Evolutionary conservation across 1,284 basidiomycete species (phyloP), one percentile per base, ranked within the genome.

Genomic region (Sparassis latifolia): DNA sequence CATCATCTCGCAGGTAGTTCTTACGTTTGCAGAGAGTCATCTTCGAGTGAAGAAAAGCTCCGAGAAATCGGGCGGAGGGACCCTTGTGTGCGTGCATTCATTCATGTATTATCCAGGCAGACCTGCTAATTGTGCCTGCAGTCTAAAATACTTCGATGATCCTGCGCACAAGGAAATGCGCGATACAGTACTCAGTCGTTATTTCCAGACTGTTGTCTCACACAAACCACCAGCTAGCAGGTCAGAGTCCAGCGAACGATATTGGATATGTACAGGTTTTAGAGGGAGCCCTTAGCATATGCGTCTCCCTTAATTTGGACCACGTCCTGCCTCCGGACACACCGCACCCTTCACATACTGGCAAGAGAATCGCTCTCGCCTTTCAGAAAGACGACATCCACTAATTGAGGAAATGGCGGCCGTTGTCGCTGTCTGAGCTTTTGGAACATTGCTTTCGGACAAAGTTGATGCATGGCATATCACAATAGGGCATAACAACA

Each of bases 61-160:
- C 42, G 74, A 57, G 30, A 62, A 73, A 41, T 60, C 52, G 39
- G 67, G 65, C 33, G 84, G 81, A 0, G 87, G 86, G 1, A 79
- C 76, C 29, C 66, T 90, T 9, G 64, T 90, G 87, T 89, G 60
- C 55, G 84, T 76, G 5, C 35, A n/a, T 33, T 30, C 38, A 52
- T 39, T 50, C 33, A 33, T 20, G 28, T 20, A 20, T 20, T 20
- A 20, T 20, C 20, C 20, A 20, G 20, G 20, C 20, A 20, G 20
- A 20, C 20, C 20, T 20, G 20, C 20, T 20, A 20, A 20, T 20
- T 20, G 20, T 20, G 20, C 12, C 10, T 35, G 7, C 56, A 90
- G 87, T 30, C 69, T 91, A 54, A 91, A 91, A 55, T 80, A 88
- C 61, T 91, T 91, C 57, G 71, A 71, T 12, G 82, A 88, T 62